Conservation (phyloP, 2,329 filamentous ascomycete genomes). For the Pseudogymnoascus sp. region DNA sequence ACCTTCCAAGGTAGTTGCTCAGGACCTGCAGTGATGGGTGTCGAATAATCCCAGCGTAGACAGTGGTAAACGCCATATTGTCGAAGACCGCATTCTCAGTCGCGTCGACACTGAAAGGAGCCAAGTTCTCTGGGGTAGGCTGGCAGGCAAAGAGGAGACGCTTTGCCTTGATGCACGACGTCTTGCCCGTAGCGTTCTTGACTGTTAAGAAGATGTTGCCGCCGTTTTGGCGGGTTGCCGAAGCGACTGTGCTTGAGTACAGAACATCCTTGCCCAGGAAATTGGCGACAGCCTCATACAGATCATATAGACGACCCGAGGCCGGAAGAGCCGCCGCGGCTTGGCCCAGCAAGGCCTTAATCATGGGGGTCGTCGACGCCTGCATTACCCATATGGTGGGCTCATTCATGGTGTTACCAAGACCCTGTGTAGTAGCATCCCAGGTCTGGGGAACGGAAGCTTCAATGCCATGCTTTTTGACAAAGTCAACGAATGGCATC, state of each 20-base stretch:
- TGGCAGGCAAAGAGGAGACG: conserved; percentile 22
- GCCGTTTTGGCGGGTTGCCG: conserved; percentile 13
- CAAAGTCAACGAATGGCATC: conserved; percentile 21
- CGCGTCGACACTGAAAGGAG: conserved; percentile 18
- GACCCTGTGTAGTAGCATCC: conserved; percentile 28
- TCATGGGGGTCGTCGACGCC: conserved; percentile 18
- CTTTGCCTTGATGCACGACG: conserved; percentile 20
- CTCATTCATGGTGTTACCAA: conserved; percentile 36
- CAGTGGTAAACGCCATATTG: conserved; percentile 15
- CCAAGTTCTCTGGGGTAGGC: conserved; percentile 21
- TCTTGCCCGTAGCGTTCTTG: not conserved
- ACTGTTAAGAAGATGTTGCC: conserved; percentile 18
- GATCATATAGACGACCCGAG: conserved; percentile 19
- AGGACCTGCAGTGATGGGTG: conserved; percentile 22
- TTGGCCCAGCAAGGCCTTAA: conserved; percentile 19
- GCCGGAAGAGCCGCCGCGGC: conserved; percentile 18
- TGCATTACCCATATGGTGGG: conserved; percentile 37
- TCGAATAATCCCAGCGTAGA: conserved; percentile 24
- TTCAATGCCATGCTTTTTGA: conserved; percentile 16
- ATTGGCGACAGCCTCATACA: conserved; percentile 18
- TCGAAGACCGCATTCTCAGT: conserved; percentile 19
- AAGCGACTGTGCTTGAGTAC: conserved; percentile 20
- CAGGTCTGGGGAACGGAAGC: not conserved
- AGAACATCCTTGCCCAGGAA: conserved; percentile 20
- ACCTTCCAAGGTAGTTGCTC: conserved; percentile 20